Evolutionary conservation across 306 rosid species (phyloP), one percentile per base, ranked within the genome.

Genomic region (Lathyrus sativus): DNA sequence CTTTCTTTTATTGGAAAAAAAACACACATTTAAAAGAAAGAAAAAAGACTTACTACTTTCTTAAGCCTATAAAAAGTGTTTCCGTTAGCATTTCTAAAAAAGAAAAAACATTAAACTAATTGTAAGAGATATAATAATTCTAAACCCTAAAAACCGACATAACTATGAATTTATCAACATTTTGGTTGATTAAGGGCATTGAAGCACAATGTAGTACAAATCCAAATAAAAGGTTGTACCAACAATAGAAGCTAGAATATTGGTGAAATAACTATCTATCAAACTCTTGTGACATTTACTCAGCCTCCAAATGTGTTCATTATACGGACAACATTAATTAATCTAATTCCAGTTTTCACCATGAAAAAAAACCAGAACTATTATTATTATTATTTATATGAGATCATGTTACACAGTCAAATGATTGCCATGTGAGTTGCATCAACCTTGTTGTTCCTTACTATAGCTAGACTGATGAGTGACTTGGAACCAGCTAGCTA

Each of bases 301-400:
- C 76, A 12, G 85, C 87, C 85, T 72, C 85, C 82, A 73, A 85
- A 80, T 55, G 31, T 44, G 87, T 43, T 76, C 50, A 82, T 43
- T 76, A 31, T 29, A 66, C 13, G 43, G 64, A 29, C 0, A 7
- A 35, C 39, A 35, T 39, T 17, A 54, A 65, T 39, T 55, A 12
- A 55, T 56, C 62, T 53, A 53, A 22, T 22, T 10, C 1, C 69
- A 65, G 49, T 28, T 65, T 77, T 57, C 12, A 65, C 22, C 11
- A 44, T 55, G 13, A 24, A n/a, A n/a, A n/a, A n/a, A n/a, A n/a
- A n/a, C n/a, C n/a, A n/a, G n/a, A n/a, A n/a, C n/a, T n/a, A n/a
- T n/a, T n/a, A n/a, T n/a, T n/a, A n/a, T n/a, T n/a, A n/a, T n/a
- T n/a, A n/a, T n/a, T n/a, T n/a, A 50, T 1, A 5, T 28, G 0